Evolutionary conservation across 768 basidiomycete species (phyloP).

Genomic region (Naematelia aurantialba): DNA sequence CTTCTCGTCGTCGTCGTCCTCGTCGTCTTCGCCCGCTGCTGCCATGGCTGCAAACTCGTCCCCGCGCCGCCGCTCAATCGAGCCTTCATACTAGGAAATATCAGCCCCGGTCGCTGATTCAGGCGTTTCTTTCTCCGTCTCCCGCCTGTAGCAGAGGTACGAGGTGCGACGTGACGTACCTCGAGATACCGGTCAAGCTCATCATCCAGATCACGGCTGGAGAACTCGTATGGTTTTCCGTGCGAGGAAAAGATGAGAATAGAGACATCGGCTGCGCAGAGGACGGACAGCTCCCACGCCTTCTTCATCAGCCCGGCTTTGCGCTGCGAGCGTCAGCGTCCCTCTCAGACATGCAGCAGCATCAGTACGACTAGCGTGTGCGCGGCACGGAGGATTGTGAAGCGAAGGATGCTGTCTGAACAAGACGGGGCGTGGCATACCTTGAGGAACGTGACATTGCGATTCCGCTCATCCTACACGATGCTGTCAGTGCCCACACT

Average conservation of each 20-base stretch:
- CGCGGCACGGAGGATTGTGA: no score
- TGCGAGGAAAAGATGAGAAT: conserved; percentile 45
- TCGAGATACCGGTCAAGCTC: conserved; percentile 46
- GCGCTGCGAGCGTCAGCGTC: conserved; percentile 22
- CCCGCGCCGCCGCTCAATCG: conserved; percentile 45
- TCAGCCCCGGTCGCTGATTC: background rate
- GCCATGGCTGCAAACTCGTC: conserved; percentile 47
- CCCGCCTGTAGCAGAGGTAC: background rate
- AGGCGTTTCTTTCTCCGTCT: background rate
- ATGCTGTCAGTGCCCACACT: background rate
- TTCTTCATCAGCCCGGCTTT: conserved; percentile 51
- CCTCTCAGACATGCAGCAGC: background rate
- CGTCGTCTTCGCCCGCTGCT: conserved; percentile 40
- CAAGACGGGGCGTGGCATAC: conserved; percentile 13
- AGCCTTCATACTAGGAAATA: conserved; percentile 43
- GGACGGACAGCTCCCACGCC: conserved; percentile 49
- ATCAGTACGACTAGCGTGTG: no score
- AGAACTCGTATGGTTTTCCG: conserved; percentile 48
- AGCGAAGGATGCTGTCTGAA: no score
- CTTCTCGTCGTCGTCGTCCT: conserved; percentile 42
- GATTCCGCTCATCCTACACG: conserved; percentile 46
- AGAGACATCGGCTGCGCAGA: conserved; percentile 48
- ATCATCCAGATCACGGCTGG: conserved; percentile 40
- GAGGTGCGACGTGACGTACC: conserved; percentile 18
- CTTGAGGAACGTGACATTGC: conserved; percentile 50